A percentile compares a stretch with the other conserved stretches of the same genome.
Evolutionary conservation across 257 asterid species (phyloP).

Genomic region (Ilex asprella): DNA sequence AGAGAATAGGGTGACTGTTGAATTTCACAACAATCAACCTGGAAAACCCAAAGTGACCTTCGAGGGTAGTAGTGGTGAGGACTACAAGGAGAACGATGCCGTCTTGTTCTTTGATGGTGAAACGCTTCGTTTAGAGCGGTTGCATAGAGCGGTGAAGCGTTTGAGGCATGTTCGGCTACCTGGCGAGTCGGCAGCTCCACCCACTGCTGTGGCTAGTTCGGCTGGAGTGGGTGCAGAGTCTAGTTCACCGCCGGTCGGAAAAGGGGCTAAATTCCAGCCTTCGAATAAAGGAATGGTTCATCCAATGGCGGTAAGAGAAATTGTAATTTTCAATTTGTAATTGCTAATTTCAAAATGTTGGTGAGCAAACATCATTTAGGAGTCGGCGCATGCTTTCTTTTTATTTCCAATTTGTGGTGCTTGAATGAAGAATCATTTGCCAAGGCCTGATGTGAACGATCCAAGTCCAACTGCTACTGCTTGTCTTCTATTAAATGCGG

Average conservation of each 20-base stretch:
- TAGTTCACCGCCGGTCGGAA: slow-evolving; percentile 58
- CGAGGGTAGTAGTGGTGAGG: slow-evolving; percentile 87
- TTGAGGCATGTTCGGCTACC: slow-evolving; percentile 69
- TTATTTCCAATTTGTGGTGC: too few relatives aligned
- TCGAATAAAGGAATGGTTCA: slow-evolving; percentile 40
- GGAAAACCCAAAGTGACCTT: slow-evolving; percentile 87
- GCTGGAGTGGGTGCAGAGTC: slow-evolving; percentile 28
- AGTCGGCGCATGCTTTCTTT: too few relatives aligned
- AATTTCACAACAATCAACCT: slow-evolving; percentile 72
- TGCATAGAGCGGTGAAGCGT: slow-evolving; percentile 90
- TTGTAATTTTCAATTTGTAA: slow-evolving; percentile 5
- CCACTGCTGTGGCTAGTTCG: slow-evolving; percentile 25
- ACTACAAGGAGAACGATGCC: slow-evolving; percentile 90
- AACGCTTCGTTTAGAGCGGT: slow-evolving; percentile 72
- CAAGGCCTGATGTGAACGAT: too few relatives aligned
- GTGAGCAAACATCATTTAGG: too few relatives aligned
- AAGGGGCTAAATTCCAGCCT: slow-evolving; percentile 49
- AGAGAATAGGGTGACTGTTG: slow-evolving; percentile 83
- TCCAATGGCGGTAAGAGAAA: slow-evolving; percentile 45
- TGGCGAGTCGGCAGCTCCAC: slow-evolving; percentile 58
- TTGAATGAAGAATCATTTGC: too few relatives aligned
- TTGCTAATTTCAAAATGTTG: not conserved
- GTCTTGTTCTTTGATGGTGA: slow-evolving; percentile 87
- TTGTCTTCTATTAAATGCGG: too few relatives aligned
- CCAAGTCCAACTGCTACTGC: too few relatives aligned